These are phyloP conservation scores for Vitis hybrid DNA, from an alignment of 177 flowering plant species.

Conservation along the genomic window DNA sequence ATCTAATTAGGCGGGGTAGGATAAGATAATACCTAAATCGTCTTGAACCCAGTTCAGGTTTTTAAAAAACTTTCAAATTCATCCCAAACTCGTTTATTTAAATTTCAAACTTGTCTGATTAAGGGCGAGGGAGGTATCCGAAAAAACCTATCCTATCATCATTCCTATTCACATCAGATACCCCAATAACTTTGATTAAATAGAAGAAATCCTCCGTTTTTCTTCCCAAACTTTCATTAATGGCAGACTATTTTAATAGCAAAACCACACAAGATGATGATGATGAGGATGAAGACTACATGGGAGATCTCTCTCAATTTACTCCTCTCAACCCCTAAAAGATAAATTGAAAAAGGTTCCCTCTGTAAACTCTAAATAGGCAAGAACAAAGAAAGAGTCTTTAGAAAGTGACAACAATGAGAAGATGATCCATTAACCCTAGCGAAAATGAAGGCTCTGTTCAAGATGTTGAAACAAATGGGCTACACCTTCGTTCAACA, in stretches of 20 bases:
- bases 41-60: fast-evolving
- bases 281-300: slow-evolving; percentile 76
- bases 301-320: slow-evolving; percentile 86
- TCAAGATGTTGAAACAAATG: slow-evolving; percentile 88
- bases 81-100: too few relatives aligned
- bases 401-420: slow-evolving; percentile 56
- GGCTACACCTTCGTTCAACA: slow-evolving; percentile 80
- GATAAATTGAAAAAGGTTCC: slow-evolving; percentile 39
- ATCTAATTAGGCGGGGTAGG: fast-evolving
- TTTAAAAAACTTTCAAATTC: too few relatives aligned
- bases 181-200: too few relatives aligned
- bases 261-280: slow-evolving; percentile 6
- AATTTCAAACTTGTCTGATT: too few relatives aligned
- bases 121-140: too few relatives aligned
- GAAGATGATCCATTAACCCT: slow-evolving; percentile 80
- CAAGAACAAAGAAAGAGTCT: slow-evolving; percentile 54
- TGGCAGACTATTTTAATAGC: slow-evolving; percentile 31
- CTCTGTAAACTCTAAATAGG: slow-evolving; percentile 33
- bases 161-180: too few relatives aligned
- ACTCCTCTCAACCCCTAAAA: slow-evolving; percentile 36
- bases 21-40: too few relatives aligned
- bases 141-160: too few relatives aligned
- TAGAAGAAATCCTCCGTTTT: too few relatives aligned
- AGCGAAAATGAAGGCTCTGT: slow-evolving; percentile 58
- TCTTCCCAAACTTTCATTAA: slow-evolving; percentile 11